Evolutionary conservation across 1,284 basidiomycete species (phyloP).

Genomic region (Trichosporon sp.): DNA sequence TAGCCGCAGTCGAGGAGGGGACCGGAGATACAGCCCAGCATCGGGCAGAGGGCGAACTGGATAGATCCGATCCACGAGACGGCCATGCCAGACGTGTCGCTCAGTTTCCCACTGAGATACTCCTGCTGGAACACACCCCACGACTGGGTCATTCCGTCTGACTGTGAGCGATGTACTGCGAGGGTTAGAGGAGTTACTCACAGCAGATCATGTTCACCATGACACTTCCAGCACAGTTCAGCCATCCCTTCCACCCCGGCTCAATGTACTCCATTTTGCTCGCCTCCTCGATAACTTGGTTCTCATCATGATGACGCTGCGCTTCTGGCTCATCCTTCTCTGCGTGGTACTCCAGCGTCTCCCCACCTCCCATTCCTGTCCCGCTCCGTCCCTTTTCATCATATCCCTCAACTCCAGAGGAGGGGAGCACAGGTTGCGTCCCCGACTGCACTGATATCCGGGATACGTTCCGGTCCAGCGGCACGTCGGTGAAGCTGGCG

Average conservation of each 20-base stretch:
- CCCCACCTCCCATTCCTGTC: neutral
- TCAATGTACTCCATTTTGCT: conserved; percentile 21
- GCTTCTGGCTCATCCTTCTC: neutral
- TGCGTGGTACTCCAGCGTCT: neutral
- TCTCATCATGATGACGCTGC: neutral
- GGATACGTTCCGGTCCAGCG: neutral
- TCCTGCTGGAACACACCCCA: conserved; percentile 48
- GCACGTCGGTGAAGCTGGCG: neutral
- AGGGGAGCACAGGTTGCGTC: neutral
- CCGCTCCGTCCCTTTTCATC: neutral
- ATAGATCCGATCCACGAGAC: conserved; percentile 73
- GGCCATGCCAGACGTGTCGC: conserved; percentile 30
- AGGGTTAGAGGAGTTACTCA: conserved; percentile 24
- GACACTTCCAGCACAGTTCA: conserved; percentile 30
- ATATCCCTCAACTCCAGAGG: neutral
- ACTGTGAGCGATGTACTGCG: neutral
- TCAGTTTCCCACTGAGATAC: conserved; percentile 35
- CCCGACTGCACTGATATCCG: neutral
- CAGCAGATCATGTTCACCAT: conserved; percentile 44
- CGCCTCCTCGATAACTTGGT: neutral
- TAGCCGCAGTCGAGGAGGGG: conserved; percentile 67
- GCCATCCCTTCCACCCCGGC: conserved; percentile 25
- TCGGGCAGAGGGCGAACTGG: conserved; percentile 62
- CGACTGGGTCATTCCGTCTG: conserved; percentile 49
- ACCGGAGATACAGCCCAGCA: conserved; percentile 60